phyloP scores from a whole-genome alignment of 495 filamentous ascomycete species.

The Lasiosphaeria ovina region DNA sequence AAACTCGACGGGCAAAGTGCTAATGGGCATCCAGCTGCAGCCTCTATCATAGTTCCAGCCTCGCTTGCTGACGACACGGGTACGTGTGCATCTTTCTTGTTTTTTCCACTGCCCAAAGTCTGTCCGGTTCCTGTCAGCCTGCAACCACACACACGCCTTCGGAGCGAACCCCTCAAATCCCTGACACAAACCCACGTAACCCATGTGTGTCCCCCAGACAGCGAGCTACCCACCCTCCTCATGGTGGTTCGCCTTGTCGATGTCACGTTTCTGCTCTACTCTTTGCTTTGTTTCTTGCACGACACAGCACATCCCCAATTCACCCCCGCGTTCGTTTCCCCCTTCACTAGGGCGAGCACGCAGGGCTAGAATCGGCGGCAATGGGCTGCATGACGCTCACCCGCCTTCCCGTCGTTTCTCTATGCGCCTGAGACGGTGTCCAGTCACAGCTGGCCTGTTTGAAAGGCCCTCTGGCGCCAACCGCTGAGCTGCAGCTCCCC shows the following conservation, averaged over 20 bases:
- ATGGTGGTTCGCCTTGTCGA: constrained; percentile 7
- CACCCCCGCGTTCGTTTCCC: background rate
- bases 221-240: constrained; percentile 9
- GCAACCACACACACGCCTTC: constrained; percentile 22
- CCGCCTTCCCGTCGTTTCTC: constrained; percentile 1
- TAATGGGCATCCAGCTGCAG: background rate
- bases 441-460: background rate
- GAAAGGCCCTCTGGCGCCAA: constrained; percentile 4
- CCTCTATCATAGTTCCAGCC: background rate
- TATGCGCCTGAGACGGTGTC: background rate
- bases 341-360: background rate
- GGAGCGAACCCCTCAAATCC: constrained; percentile 10
- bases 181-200: constrained; percentile 16
- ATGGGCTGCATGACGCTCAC: constrained; percentile 5
- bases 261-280: constrained; percentile 9
- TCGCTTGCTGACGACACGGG: constrained; percentile 3
- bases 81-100: constrained; percentile 24
- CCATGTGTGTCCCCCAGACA: constrained; percentile 6
- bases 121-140: constrained; percentile 18
- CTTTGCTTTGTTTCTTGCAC: constrained; percentile 11
- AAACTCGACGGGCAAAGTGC: background rate
- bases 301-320: constrained; percentile 4
- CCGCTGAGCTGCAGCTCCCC: constrained; percentile 14
- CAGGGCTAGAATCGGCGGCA: constrained; percentile 10
- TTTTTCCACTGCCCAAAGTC: constrained; percentile 11